Conservation (phyloP, 2,329 filamentous ascomycete species). For the Scopulariopsis brevicaulis region DNA sequence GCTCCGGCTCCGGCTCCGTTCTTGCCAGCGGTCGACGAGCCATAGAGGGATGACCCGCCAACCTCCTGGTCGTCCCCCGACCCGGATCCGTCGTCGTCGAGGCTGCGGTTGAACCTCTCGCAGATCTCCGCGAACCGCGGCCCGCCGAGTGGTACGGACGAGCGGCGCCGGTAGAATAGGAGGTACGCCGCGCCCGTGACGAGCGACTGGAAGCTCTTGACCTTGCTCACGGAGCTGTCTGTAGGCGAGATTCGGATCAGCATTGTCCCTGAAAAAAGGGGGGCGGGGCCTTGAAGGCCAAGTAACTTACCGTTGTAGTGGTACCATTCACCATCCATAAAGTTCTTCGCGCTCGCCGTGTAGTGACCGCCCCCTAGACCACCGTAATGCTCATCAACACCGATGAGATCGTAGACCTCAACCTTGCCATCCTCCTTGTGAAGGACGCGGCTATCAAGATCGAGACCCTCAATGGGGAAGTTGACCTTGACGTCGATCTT, state of each 20-base stretch:
- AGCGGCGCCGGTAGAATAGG: constrained; percentile 87
- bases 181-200: constrained; percentile 77
- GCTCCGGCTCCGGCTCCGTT: constrained; percentile 64
- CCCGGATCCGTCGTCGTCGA: constrained; percentile 30
- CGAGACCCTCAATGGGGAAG: constrained; percentile 79
- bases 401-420: constrained; percentile 85
- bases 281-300: background rate
- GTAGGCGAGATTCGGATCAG: constrained; percentile 23
- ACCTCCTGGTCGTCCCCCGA: constrained; percentile 77
- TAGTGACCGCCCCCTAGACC: constrained; percentile 93
- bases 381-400: constrained; percentile 91
- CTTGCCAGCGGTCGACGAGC: constrained; percentile 78
- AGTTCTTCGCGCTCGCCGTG: constrained; percentile 89
- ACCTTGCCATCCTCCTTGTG: constrained; percentile 71
- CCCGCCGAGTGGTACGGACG: constrained; percentile 66
- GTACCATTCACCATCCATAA: constrained; percentile 82
- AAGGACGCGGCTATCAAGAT: constrained; percentile 70
- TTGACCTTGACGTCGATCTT: constrained; percentile 88
- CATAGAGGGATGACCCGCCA: constrained; percentile 73
- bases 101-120: constrained; percentile 44
- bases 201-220: constrained; percentile 47
- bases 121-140: constrained; percentile 61
- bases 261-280: background rate
- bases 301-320: constrained; percentile 76
- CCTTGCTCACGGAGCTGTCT: constrained; percentile 66